Evolutionary conservation across 129 eudicot genomes (phyloP).

Genomic region (Lactuca sativa): DNA sequence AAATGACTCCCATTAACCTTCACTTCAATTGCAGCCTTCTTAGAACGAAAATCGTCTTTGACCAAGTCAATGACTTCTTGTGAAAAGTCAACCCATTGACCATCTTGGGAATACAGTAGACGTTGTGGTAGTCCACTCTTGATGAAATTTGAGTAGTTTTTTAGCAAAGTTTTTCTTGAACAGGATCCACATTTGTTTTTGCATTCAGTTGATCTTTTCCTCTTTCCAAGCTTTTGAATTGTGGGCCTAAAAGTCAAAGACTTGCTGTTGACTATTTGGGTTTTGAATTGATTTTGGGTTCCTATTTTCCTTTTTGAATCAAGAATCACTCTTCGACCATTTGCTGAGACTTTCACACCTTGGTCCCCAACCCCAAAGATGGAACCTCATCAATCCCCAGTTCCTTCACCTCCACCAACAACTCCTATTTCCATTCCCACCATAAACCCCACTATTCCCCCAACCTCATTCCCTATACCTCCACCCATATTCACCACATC

Average conservation of each 20-base stretch:
- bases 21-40: conserved; percentile 57
- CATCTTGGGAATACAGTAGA: conserved; percentile 63
- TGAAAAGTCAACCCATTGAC: conserved; percentile 77
- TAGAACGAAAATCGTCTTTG: conserved; percentile 54
- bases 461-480: no score
- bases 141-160: conserved; percentile 56
- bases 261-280: conserved; percentile 21
- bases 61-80: conserved; percentile 42
- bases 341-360: conserved; percentile 71
- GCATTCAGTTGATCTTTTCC: conserved; percentile 56
- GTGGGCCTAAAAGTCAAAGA: conserved; percentile 35
- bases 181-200: conserved; percentile 37
- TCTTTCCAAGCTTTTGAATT: conserved; percentile 49
- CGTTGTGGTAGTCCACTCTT: conserved; percentile 66
- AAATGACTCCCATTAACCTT: conserved; percentile 39
- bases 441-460: no score
- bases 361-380: no score
- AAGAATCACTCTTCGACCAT: conserved; percentile 42
- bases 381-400: no score
- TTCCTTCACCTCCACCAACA: no score
- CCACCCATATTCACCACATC: no score
- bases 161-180: conserved; percentile 43
- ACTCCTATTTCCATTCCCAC: no score
- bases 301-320: conserved; percentile 66
- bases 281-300: conserved; percentile 35